Evolutionary conservation across 2,329 filamentous ascomycete genomes (phyloP).

Genomic region (Paracamarosporium sp.): DNA sequence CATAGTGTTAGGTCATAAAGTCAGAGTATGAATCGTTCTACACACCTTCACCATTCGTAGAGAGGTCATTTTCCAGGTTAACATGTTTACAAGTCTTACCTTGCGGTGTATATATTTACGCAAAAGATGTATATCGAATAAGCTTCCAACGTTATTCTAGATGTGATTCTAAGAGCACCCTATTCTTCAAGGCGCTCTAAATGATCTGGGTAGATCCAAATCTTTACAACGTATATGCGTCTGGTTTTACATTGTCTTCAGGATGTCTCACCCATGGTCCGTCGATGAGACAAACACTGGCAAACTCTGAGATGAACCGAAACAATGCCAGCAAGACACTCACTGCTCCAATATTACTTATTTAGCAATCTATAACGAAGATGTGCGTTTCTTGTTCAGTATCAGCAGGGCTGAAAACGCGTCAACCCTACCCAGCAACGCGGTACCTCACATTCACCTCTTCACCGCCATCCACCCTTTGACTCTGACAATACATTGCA

Average conservation of each 20-base stretch:
- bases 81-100: no score
- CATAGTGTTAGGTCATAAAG: no score
- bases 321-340: neutral
- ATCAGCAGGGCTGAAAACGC: neutral
- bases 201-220: no score
- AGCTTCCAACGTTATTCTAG: no score
- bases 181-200: no score
- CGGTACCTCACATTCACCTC: neutral
- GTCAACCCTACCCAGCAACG: neutral
- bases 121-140: no score
- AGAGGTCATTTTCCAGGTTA: no score
- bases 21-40: no score
- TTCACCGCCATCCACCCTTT: neutral
- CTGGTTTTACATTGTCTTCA: neutral
- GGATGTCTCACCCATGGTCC: neutral
- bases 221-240: no score
- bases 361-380: neutral
- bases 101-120: no score
- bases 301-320: neutral
- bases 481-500: neutral
- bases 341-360: neutral
- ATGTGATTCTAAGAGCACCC: no score
- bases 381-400: neutral
- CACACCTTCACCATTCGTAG: no score
- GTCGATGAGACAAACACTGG: constrained; percentile 1